These are phyloP conservation scores for Mortierella sp. DNA, from an alignment of 371 early-diverging fungal genomes.

Conservation along the genomic window DNA sequence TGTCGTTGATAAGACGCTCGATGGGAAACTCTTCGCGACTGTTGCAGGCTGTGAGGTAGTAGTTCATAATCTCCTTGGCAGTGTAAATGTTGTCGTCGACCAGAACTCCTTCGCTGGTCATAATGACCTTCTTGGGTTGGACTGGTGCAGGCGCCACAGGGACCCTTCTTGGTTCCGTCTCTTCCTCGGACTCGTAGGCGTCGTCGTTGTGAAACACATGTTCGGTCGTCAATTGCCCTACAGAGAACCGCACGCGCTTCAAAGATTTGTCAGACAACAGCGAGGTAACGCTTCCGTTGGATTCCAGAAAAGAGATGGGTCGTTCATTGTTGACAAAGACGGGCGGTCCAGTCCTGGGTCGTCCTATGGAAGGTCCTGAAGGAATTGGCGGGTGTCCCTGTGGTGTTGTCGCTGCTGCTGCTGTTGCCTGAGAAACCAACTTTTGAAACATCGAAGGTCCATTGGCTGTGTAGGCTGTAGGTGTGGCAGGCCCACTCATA, in stretches of 20 bases:
- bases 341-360: slow-evolving; percentile 37
- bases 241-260: slow-evolving; percentile 73
- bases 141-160: slow-evolving; percentile 19
- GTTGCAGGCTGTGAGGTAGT: slow-evolving; percentile 63
- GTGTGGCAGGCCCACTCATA: slow-evolving; percentile 48
- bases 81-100: slow-evolving; percentile 58
- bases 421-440: slow-evolving; percentile 51
- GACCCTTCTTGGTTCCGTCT: slow-evolving; percentile 23
- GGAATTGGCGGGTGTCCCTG: neutral
- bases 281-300: slow-evolving; percentile 27
- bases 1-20: slow-evolving; percentile 61
- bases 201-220: slow-evolving; percentile 60
- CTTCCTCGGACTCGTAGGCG: slow-evolving; percentile 58
- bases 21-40: slow-evolving; percentile 70
- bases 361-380: neutral
- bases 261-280: slow-evolving; percentile 44
- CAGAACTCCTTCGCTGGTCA: slow-evolving; percentile 48
- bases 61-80: slow-evolving; percentile 59
- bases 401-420: slow-evolving; percentile 33
- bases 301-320: slow-evolving; percentile 23
- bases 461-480: slow-evolving; percentile 53
- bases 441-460: slow-evolving; percentile 52
- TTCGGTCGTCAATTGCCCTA: slow-evolving; percentile 68
- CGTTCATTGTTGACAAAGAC: slow-evolving; percentile 37
- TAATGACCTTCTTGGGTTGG: slow-evolving; percentile 30